Conservation (phyloP, 2,329 filamentous ascomycete genomes). For the Dichotomopilus funicola region DNA sequence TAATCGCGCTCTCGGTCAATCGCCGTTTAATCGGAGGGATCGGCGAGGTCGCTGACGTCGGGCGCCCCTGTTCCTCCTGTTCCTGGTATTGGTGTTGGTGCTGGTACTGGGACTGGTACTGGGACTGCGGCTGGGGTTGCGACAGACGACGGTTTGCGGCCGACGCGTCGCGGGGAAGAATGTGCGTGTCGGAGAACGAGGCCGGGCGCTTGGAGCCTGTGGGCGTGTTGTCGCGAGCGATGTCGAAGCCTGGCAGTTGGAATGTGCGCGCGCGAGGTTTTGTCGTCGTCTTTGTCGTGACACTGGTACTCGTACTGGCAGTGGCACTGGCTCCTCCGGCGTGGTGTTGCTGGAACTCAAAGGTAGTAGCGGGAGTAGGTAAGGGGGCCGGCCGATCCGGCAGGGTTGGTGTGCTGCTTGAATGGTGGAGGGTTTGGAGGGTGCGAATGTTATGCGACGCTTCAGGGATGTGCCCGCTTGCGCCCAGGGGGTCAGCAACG, state of each 20-base stretch:
- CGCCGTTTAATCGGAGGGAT: conserved; percentile 20
- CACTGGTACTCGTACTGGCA: no score
- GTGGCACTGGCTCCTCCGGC: not conserved
- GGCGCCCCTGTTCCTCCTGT: no score
- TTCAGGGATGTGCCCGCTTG: conserved; percentile 22
- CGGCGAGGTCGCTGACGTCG: no score
- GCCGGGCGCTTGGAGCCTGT: conserved; percentile 29
- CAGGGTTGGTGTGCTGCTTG: conserved; percentile 19
- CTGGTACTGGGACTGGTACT: no score
- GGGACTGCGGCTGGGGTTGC: conserved; percentile 21
- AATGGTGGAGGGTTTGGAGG: conserved; percentile 14
- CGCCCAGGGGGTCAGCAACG: conserved; percentile 11
- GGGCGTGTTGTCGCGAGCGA: conserved; percentile 16
- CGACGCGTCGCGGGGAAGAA: conserved; percentile 19
- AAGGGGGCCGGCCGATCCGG: conserved; percentile 11
- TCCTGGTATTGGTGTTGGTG: no score
- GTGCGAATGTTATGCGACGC: conserved; percentile 20
- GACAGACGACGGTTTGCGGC: conserved; percentile 24
- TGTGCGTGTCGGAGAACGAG: conserved; percentile 32
- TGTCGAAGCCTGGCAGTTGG: conserved; percentile 28
- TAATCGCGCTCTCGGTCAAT: conserved; percentile 27
- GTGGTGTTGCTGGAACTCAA: conserved; percentile 19
- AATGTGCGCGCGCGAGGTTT: conserved; percentile 34
- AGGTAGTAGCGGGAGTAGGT: not conserved
- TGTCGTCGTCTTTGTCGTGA: not conserved